Conservation (phyloP, 208 protist genomes). For the Phytomonas sp. region DNA sequence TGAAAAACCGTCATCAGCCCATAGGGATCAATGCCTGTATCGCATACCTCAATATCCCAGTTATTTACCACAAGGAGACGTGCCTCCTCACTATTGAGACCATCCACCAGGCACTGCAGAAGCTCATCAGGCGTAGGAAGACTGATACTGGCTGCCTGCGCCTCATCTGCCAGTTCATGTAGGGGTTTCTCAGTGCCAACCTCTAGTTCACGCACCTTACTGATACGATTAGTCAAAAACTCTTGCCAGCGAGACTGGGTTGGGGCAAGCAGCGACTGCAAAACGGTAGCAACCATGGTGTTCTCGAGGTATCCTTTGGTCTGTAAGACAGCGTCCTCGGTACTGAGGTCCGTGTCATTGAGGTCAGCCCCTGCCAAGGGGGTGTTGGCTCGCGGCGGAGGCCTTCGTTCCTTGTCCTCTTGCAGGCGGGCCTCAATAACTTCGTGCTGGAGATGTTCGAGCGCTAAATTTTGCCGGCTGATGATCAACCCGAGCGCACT, state of each 20-base stretch:
- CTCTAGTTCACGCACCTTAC: neutral
- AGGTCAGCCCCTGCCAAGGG: neutral
- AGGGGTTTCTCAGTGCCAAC: neutral
- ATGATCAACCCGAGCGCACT: neutral
- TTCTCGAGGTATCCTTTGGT: conserved; percentile 19
- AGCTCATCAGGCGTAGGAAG: conserved; percentile 46
- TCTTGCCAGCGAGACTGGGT: conserved; percentile 35
- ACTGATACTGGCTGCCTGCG: conserved; percentile 3
- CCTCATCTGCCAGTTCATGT: neutral
- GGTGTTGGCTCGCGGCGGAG: neutral
- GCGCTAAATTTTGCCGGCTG: neutral
- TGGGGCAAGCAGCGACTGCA: conserved; percentile 31
- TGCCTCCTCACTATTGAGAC: conserved; percentile 33
- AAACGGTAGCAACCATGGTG: conserved; percentile 28
- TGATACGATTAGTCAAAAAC: conserved; percentile 31
- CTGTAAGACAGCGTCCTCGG: neutral
- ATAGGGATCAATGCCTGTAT: conserved; percentile 37
- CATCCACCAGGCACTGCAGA: conserved; percentile 49
- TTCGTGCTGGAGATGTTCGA: neutral
- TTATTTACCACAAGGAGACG: conserved; percentile 15
- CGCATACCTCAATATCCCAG: conserved; percentile 17
- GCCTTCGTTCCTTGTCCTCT: neutral
- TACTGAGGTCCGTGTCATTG: neutral
- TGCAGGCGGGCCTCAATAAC: neutral
- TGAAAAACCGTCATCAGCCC: conserved; percentile 58